These are phyloP conservation scores for Calonectria pseudoreteaudii DNA, from an alignment of 2,329 filamentous ascomycete species.

Conservation along the genomic window DNA sequence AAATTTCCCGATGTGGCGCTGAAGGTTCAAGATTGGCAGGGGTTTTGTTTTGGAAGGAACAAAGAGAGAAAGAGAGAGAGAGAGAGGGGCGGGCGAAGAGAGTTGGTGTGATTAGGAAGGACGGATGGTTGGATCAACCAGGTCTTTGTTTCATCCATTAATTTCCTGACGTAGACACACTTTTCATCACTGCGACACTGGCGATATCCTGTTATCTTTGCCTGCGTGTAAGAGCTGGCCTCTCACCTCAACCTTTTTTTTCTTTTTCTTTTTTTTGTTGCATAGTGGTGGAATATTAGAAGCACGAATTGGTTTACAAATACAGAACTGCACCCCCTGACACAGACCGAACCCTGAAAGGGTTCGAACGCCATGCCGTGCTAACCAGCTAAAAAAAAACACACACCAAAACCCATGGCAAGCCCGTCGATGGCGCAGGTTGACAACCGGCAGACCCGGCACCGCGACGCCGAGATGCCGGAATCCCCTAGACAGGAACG, in stretches of 20 bases:
- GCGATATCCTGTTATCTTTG: neutral
- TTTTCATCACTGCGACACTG: neutral
- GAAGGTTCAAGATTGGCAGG: conserved; percentile 8
- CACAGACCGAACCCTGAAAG: neutral
- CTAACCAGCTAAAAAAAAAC: neutral
- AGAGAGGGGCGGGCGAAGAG: neutral
- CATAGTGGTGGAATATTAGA: neutral
- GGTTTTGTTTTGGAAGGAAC: neutral
- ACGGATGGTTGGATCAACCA: neutral
- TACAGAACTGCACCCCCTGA: neutral
- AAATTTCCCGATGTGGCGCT: conserved; percentile 17
- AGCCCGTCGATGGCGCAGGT: neutral
- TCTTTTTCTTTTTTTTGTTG: too few species aligned
- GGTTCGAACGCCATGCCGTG: neutral
- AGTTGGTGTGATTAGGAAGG: neutral
- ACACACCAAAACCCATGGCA: neutral
- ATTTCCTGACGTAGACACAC: neutral
- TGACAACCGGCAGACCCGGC: conserved; percentile 4
- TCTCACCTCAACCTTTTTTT: neutral
- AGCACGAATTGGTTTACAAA: neutral
- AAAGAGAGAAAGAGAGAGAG: neutral
- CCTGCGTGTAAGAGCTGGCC: neutral
- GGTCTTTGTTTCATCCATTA: neutral
- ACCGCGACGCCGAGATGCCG: conserved; percentile 1
- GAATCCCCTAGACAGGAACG: neutral